phyloP scores from a whole-genome alignment of 2,329 filamentous ascomycete genomes.

The Nigrospora osmanthi region DNA sequence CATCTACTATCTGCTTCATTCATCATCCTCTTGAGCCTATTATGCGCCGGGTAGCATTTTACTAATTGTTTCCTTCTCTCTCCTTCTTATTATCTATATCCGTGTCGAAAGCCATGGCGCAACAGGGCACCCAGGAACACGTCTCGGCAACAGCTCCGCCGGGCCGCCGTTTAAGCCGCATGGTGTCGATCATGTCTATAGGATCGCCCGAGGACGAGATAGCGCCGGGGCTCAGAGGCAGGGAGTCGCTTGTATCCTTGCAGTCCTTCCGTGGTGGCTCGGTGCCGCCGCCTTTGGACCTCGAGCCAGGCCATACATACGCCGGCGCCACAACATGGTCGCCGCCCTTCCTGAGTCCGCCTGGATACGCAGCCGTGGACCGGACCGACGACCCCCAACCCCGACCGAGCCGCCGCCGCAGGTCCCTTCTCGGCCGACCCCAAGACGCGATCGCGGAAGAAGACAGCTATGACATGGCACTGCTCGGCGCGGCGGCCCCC shows the following conservation, averaged over 20 bases:
- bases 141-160: conserved; percentile 8
- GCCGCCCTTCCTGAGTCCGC: conserved; percentile 8
- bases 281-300: conserved; percentile 1
- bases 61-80: no score
- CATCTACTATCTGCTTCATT: no score
- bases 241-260: conserved; percentile 22
- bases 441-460: conserved; percentile 20
- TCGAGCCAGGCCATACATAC: conserved; percentile 9
- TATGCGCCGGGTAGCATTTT: no score
- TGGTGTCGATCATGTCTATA: conserved; percentile 21
- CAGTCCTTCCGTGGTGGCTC: conserved; percentile 17
- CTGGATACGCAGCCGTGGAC: conserved; percentile 10
- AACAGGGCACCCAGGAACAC: conserved; percentile 10
- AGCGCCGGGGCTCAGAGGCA: conserved; percentile 11
- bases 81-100: no score
- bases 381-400: conserved; percentile 1
- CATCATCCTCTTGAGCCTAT: no score
- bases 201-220: conserved; percentile 11
- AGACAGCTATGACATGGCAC: conserved; percentile 21
- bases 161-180: conserved; percentile 14
- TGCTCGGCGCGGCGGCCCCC: conserved; percentile 17
- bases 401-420: conserved; percentile 12
- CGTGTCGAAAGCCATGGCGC: conserved; percentile 12
- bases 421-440: conserved; percentile 13
- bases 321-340: conserved; percentile 8